phyloP scores from a whole-genome alignment of 2,329 filamentous ascomycete species.

The Colletotrichum kahawae region DNA sequence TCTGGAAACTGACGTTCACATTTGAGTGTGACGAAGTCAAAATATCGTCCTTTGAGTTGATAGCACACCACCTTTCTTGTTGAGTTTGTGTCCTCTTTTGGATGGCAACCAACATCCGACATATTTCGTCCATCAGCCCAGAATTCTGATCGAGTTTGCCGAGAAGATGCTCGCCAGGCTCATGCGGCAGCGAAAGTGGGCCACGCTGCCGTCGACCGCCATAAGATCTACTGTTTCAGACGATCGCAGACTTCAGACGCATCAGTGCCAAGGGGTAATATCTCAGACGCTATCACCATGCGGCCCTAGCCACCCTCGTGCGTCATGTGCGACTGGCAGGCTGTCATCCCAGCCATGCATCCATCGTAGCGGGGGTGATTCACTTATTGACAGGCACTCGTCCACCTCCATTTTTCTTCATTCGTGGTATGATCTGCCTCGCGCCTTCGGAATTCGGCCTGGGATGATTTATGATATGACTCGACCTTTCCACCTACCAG shows the following conservation, averaged over 20 bases:
- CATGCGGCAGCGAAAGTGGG: neutral
- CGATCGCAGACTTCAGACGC: conserved; percentile 18
- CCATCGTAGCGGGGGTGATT: neutral
- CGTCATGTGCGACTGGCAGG: neutral
- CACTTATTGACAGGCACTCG: neutral
- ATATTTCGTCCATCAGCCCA: neutral
- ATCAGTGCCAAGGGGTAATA: neutral
- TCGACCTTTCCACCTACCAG: neutral
- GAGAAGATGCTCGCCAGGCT: neutral
- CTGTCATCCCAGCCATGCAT: neutral
- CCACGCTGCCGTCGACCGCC: neutral
- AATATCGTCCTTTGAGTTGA: neutral
- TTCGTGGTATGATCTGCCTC: neutral
- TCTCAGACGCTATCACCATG: neutral
- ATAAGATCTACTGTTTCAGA: conserved; percentile 17
- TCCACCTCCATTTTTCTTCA: neutral
- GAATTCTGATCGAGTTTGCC: neutral
- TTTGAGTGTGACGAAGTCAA: neutral
- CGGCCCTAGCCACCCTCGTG: neutral
- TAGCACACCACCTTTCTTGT: neutral
- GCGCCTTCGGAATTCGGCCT: neutral
- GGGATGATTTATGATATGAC: neutral
- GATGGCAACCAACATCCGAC: neutral
- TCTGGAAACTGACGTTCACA: neutral
- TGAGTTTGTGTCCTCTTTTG: neutral